Percentiles rank a stretch among this genome's conserved stretches.
Conservation (phyloP, 2,329 filamentous ascomycete species). For the Tetracladium maxilliforme region DNA sequence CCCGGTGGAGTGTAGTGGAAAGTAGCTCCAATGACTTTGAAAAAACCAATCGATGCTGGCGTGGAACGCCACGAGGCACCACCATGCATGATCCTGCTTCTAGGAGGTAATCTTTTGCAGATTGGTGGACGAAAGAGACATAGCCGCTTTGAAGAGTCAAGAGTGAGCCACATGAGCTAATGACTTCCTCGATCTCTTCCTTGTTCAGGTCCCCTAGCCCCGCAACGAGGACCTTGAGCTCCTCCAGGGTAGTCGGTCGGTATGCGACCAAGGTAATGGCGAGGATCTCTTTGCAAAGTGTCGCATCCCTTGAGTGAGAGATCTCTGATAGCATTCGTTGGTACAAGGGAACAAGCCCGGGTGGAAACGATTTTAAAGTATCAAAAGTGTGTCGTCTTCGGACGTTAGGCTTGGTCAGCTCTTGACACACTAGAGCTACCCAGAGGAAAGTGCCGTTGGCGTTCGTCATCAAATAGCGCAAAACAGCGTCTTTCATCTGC, state of each 20-base stretch:
- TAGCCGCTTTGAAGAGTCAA: constrained; percentile 14
- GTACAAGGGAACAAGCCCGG: constrained; percentile 21
- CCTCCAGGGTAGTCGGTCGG: constrained; percentile 19
- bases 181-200: constrained; percentile 10
- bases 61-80: constrained; percentile 11
- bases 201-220: no score
- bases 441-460: constrained; percentile 25
- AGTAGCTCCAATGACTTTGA: constrained; percentile 17
- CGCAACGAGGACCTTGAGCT: constrained; percentile 15
- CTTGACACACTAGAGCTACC: constrained; percentile 23
- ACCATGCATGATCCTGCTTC: constrained; percentile 9
- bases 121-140: constrained; percentile 24
- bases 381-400: constrained; percentile 4
- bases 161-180: constrained; percentile 22
- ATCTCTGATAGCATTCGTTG: constrained; percentile 20
- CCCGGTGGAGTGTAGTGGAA: constrained; percentile 12
- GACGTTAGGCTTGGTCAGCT: constrained; percentile 12
- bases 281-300: constrained; percentile 19
- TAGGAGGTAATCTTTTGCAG: constrained; percentile 24
- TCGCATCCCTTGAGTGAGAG: constrained; percentile 9
- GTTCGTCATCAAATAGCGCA: constrained; percentile 13
- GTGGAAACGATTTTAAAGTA: constrained; percentile 13
- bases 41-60: constrained; percentile 17
- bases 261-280: constrained; percentile 13
- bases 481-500: constrained; percentile 6